phyloP scores from a whole-genome alignment of 805 yeast species.

The Priceomyces medius region DNA sequence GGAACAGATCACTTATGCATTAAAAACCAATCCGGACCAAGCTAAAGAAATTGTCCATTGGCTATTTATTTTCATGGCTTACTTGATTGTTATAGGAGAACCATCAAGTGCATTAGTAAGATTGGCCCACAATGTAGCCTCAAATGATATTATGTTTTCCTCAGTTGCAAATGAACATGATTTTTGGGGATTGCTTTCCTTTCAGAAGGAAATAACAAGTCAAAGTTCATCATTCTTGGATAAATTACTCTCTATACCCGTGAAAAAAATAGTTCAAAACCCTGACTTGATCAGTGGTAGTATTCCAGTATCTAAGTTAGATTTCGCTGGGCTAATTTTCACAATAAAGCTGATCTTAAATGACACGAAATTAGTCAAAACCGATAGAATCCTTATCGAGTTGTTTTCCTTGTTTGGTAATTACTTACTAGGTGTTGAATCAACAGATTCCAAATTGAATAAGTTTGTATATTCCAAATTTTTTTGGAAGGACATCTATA shows the following conservation, averaged over 20 bases:
- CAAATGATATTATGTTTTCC: not conserved
- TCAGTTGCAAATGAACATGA: conserved; percentile 6
- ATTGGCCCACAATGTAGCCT: not conserved
- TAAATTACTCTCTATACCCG: conserved; percentile 11
- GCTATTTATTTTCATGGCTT: conserved; percentile 49
- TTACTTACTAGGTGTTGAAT: conserved; percentile 14
- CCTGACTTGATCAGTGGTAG: conserved; percentile 16
- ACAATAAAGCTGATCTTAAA: conserved; percentile 34
- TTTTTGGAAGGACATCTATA: conserved; percentile 28
- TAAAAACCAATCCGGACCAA: conserved; percentile 17
- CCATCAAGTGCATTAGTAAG: conserved; percentile 19
- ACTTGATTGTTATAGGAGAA: conserved; percentile 60
- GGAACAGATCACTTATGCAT: conserved; percentile 69
- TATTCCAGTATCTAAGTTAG: conserved; percentile 46
- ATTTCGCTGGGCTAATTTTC: conserved; percentile 45
- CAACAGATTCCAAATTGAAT: conserved; percentile 11
- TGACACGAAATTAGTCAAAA: conserved; percentile 20
- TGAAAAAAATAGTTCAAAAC: conserved; percentile 3
- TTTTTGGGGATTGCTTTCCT: not conserved
- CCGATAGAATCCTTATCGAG: conserved; percentile 25
- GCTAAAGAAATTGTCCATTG: conserved; percentile 36
- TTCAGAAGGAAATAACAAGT: not conserved
- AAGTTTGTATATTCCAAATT: conserved; percentile 17
- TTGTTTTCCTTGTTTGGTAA: conserved; percentile 48
- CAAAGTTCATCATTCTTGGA: conserved; percentile 12